Evolutionary conservation across 1,284 basidiomycete genomes (phyloP), one percentile per base, ranked within the genome.

Genomic region (Ganoderma leucocontextum): DNA sequence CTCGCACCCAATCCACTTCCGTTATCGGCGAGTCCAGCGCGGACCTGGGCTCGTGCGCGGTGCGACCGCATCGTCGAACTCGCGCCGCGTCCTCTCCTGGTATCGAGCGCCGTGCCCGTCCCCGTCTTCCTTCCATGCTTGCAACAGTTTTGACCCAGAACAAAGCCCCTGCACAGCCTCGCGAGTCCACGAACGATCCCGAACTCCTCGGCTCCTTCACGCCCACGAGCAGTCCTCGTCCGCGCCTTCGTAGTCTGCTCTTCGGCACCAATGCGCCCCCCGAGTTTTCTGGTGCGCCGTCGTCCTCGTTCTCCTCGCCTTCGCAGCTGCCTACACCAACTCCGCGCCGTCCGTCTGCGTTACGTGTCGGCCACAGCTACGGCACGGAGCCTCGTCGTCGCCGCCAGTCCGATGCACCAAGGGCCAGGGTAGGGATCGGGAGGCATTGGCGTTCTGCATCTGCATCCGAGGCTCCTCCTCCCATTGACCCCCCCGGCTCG

Each of bases 121-220:
- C 69, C 8, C 70, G 64, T 22, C 59, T 66, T 17, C 72, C 72
- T n/a, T 70, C 70, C n/a, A 68, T 71, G 57, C 72, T 75, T 62
- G 62, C 73, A 22, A 65, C 70, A 9, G 67, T 73, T 35, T 41
- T 73, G 49, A 65, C 70, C 41, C 72, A 69, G 35, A 67, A 52
- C 25, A 63, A 65, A 35, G 71, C 72, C n/a, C 68, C 75, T 4
- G 71, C 67, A 6, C 65, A 72, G 60, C 66, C 71, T 19, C 70
- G 70, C 33, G 63, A 67, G n/a, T 62, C 70, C 17, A 47, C 70
- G 33, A 67, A 69, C 53, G 69, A 70, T 25, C 58, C 73, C 19
- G 77, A 77, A 42, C 72, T 74, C 49, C 67, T 78, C 52, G 78
- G 78, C 47, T 75, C 78, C 2, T 79, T 79, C 70, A 64, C 76